These are phyloP conservation scores for Hydnum rufescens DNA, from an alignment of 768 basidiomycete genomes.

Conservation along the genomic window DNA sequence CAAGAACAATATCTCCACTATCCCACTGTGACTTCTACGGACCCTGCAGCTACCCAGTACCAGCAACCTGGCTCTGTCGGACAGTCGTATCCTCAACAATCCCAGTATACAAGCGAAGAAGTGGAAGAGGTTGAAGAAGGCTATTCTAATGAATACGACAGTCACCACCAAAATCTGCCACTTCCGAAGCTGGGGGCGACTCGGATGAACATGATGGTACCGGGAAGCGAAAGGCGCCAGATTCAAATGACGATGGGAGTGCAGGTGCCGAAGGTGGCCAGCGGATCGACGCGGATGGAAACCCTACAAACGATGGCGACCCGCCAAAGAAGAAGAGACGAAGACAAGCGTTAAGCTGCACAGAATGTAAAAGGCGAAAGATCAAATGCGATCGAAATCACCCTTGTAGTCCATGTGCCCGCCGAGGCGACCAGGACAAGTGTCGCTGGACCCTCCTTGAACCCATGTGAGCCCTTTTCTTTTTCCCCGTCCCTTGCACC, in stretches of 20 bases:
- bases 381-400: conserved; percentile 76
- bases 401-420: conserved; percentile 63
- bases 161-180: background rate
- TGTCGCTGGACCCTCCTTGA: conserved; percentile 75
- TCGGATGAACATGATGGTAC: background rate
- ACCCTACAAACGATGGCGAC: conserved; percentile 2
- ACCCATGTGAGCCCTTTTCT: conserved; percentile 37
- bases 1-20: background rate
- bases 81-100: background rate
- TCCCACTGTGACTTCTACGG: background rate
- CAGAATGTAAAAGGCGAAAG: conserved; percentile 73
- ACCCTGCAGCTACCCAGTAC: background rate
- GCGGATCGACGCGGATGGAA: conserved; percentile 5
- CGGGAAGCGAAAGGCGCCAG: too few relatives aligned
- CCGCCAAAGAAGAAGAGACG: conserved; percentile 70
- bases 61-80: background rate
- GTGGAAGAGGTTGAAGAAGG: background rate
- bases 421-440: conserved; percentile 58
- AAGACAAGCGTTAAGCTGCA: conserved; percentile 67
- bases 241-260: background rate
- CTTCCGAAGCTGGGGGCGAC: background rate
- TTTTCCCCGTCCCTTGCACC: conserved; percentile 2
- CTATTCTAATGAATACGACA: background rate
- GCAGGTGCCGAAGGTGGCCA: background rate
- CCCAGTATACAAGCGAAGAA: background rate